Base-by-base conservation (phyloP, 2,329 filamentous ascomycete species). In the Fusarium sp. region DNA sequence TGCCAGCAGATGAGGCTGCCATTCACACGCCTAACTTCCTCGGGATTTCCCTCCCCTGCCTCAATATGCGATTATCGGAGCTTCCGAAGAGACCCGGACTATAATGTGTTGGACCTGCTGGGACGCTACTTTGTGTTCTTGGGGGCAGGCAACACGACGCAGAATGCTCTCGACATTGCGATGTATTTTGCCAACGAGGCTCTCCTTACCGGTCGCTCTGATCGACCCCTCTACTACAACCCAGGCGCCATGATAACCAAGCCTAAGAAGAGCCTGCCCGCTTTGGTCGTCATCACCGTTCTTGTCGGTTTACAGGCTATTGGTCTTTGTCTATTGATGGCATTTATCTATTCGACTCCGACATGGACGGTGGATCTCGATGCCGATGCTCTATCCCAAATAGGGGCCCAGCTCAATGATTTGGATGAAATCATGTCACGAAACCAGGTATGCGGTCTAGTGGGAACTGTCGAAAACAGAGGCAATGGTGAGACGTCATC, bases 121-220 rank as follows among this genome's bases (percentile, higher is more conserved):
- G 6, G 11, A 4, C 0, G 5, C 1, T 66, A 47, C 45, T 60
- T 69, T 18, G 14, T 18, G 0, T 1, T 22, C 1, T 54, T 65
- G 11, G 20, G 24, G 9, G 10, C 60, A 10, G 3, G 14, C 8
- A 22, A 40, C 3, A 1, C 1, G 16, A 38, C 29, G 0, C 14
- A 7, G 16, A 5, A 20, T 8, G 27, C n/a, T 2, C 65, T 77
- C 3, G 64, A 74, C 31, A 57, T 74, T 5, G 59, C 35, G n/a
- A 72, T 70, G 47, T 68, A 65, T 42, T 64, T 77, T 24, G 66
- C 71, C 7, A 76, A 77, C 2, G 66, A 77, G 27, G 62, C 69
- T 0, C 50, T 66, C 22, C 40, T 77, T 5, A 62, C 56, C 4
- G n/a, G 5, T 4, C 11, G 54, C 7, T 42, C 40, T 27, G 38